Base-by-base conservation (phyloP, 305 asterid species). In the Withania somnifera region DNA sequence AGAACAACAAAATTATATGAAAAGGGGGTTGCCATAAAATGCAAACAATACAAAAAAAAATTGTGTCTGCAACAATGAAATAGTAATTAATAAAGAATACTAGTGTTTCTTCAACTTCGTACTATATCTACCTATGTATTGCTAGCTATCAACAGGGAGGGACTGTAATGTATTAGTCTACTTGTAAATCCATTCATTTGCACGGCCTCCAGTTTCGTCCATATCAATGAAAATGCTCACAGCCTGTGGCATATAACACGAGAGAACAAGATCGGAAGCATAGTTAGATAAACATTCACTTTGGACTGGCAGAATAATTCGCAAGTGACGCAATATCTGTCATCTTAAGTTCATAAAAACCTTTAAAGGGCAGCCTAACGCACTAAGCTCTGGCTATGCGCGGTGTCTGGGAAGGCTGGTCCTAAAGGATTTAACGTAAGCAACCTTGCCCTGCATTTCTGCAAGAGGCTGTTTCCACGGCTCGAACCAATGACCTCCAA, bases 201-300 rank as follows among this genome's bases (percentile, higher is more conserved):
- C 94, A n/a, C 97, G 95, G 13, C 97, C 99, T 71, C 99, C 98
- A 2, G 97, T 88, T 87, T 91, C 99, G 34, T 95, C 99, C 99
- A 92, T 91, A 78, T 95, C 99, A 61, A 95, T 95, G 85, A 95
- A 95, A 78, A 95, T 93, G 92, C 98, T 91, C 64, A 95, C 93
- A 30, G 99, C 99, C 99, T 92, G 92, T 78, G 84, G 3, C 32
- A 80, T 79, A 64, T 4, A 77, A 24, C 58, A 71, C 40, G 78
- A 45, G 78, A 71, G 78, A 71, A 71, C 58, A 47, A 11, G 42
- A 73, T 47, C 15, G 36, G 15, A 73, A 22, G 58, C 26, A 47
- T 4, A 47, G 58, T 47, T n/a, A 73, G 58, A 73, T 26, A 47
- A 47, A 26, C 40, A 7, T 47, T 69, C 15, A 6, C 57, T 22